Conservation (phyloP, 1,284 basidiomycete genomes). For the Salmacisia buchloeana region DNA sequence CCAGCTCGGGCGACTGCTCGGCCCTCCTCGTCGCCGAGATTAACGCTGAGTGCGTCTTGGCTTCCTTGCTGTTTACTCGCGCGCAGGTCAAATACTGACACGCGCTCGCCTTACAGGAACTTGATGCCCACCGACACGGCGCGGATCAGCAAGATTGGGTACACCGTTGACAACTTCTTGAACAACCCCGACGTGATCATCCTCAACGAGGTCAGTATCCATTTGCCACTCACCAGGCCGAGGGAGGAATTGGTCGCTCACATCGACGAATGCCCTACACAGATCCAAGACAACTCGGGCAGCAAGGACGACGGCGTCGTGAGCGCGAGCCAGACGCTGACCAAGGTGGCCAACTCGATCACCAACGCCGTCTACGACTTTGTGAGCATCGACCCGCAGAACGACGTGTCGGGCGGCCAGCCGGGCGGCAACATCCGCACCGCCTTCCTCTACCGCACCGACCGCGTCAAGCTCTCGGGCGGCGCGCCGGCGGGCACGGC, state of each 20-base stretch:
- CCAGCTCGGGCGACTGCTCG: background rate
- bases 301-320: conserved; percentile 59
- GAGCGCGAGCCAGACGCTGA: conserved; percentile 59
- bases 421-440: conserved; percentile 65
- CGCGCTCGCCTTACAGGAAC: conserved; percentile 47
- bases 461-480: conserved; percentile 57
- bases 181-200: conserved; percentile 61
- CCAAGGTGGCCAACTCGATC: conserved; percentile 58
- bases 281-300: conserved; percentile 62
- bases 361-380: conserved; percentile 55
- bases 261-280: background rate
- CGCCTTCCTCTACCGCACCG: conserved; percentile 56
- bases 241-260: background rate
- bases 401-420: conserved; percentile 61
- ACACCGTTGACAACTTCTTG: conserved; percentile 60
- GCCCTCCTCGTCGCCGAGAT: background rate
- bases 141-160: conserved; percentile 55
- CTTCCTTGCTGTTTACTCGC: too few relatives aligned
- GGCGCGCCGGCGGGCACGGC: conserved; percentile 3
- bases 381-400: conserved; percentile 57
- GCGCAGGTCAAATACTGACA: too few relatives aligned
- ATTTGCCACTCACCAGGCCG: background rate
- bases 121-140: conserved; percentile 54
- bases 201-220: conserved; percentile 56
- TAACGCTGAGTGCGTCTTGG: background rate